phyloP scores from a whole-genome alignment of 805 yeast genomes.

The Myxozyma nipponensis region DNA sequence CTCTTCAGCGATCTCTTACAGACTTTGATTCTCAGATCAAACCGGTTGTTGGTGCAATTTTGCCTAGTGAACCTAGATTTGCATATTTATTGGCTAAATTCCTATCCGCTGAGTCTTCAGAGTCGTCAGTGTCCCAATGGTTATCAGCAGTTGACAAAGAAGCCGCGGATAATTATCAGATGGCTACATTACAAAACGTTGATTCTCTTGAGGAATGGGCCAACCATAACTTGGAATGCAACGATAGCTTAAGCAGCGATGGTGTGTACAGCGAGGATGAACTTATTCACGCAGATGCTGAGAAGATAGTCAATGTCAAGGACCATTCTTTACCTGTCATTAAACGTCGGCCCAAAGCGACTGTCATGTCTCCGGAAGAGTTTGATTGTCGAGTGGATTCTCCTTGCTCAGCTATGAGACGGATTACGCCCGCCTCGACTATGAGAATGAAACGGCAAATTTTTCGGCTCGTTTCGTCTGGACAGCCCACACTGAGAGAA shows the following conservation, averaged over 20 bases:
- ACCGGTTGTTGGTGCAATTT: conserved; percentile 5
- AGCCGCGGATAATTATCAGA: conserved; percentile 9
- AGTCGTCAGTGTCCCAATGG: conserved; percentile 2
- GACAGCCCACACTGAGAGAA: too few relatives aligned
- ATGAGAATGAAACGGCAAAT: too few relatives aligned
- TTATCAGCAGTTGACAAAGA: conserved; percentile 8
- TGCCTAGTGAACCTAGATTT: conserved; percentile 10
- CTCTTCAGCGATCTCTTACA: neutral
- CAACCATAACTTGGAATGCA: conserved; percentile 2
- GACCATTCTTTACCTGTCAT: conserved; percentile 1
- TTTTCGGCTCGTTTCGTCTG: too few relatives aligned
- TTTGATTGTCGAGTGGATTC: neutral
- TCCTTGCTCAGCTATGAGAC: neutral
- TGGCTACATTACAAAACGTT: conserved; percentile 20
- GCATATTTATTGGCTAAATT: conserved; percentile 4
- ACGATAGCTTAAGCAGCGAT: neutral
- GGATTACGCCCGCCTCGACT: too few relatives aligned
- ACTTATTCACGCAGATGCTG: neutral
- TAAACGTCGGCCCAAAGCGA: neutral
- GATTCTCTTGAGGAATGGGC: conserved; percentile 23
- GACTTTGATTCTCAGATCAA: conserved; percentile 3
- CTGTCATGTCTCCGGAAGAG: neutral
- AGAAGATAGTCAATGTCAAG: neutral
- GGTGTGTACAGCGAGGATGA: neutral
- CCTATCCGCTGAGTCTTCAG: neutral